Conservation (phyloP, 257 asterid genomes). For the Anisodus acutangulus region DNA sequence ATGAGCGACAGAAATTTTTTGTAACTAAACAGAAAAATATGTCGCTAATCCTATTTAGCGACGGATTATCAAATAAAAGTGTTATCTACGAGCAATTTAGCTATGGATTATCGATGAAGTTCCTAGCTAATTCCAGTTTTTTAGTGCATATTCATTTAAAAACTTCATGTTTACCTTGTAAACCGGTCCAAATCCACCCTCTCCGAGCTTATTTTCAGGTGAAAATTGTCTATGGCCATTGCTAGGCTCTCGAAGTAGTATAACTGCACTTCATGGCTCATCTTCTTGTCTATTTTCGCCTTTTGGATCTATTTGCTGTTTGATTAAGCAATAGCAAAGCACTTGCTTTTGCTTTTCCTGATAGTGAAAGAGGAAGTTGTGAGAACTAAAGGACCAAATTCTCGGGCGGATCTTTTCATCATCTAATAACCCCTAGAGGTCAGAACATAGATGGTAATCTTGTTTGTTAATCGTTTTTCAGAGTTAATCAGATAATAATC, state of each 20-base stretch:
- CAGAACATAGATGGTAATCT: too few species aligned
- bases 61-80: too few species aligned
- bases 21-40: too few species aligned
- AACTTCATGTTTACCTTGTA: slow-evolving; percentile 12
- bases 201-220: slow-evolving; percentile 20
- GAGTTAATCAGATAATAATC: too few species aligned
- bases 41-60: too few species aligned
- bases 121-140: too few species aligned
- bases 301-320: background rate
- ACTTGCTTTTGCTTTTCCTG: slow-evolving; percentile 26
- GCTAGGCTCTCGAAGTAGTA: slow-evolving; percentile 14
- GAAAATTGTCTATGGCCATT: slow-evolving; percentile 25
- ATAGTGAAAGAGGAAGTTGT: background rate
- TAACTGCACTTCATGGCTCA: slow-evolving; percentile 28
- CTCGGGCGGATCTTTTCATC: too few species aligned
- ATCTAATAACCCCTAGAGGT: too few species aligned
- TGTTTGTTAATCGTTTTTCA: too few species aligned
- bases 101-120: too few species aligned
- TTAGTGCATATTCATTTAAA: background rate
- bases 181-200: slow-evolving; percentile 29
- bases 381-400: background rate
- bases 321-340: slow-evolving; percentile 19
- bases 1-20: too few species aligned
- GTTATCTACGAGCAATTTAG: too few species aligned
- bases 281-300: slow-evolving; percentile 28